Evolutionary conservation across 2,329 filamentous ascomycete genomes (phyloP), one percentile per base, ranked within the genome.

Genomic region (Trichoderma cornu-damae): DNA sequence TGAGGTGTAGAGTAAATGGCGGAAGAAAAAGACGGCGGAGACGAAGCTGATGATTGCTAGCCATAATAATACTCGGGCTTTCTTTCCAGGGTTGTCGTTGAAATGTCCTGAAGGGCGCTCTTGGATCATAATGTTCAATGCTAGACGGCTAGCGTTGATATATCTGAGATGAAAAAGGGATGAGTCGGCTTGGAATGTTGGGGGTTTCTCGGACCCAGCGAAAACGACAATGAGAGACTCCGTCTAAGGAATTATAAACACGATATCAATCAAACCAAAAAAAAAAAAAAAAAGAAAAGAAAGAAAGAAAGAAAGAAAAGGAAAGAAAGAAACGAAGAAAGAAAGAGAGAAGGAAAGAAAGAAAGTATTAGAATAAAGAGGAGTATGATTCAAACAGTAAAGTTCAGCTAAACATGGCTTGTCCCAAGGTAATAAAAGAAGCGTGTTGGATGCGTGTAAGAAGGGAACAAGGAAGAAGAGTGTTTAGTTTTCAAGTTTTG

Each of bases 1-100:
- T 8, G 64, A 56, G 7, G 68, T 66, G 57, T 66, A 61, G 18
- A 66, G 43, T 6, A 61, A 55, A 40, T 65, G 58, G 34, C 63
- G 62, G 40, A 59, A 58, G n/a, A 62, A 44, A 51, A 55, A 65
- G 24, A 60, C 12, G 9, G 51, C 53, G 16, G 57, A 47, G 22
- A 47, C 14, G 48, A 61, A 52, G 18, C 52, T 57, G 9, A 59
- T 34, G 7, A 57, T n/a, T 3, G 43, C 38, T n/a, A 46, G 22
- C 56, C 56, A 60, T 20, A 63, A 20, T 34, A 59, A 52, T 2
- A 24, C 16, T 26, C 51, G 42, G 4, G 51, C 51, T 55, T 30
- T 55, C 35, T 14, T 38, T 38, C 47, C 40, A 18, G 30, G 16
- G 18, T 8, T 37, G 14, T 38, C 42, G 22, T 14, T 18, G 24